A percentile compares a stretch with the other conserved stretches of the same genome.
Evolutionary conservation across 2,329 filamentous ascomycete genomes (phyloP).

Genomic region (Knoxdaviesia proteae): DNA sequence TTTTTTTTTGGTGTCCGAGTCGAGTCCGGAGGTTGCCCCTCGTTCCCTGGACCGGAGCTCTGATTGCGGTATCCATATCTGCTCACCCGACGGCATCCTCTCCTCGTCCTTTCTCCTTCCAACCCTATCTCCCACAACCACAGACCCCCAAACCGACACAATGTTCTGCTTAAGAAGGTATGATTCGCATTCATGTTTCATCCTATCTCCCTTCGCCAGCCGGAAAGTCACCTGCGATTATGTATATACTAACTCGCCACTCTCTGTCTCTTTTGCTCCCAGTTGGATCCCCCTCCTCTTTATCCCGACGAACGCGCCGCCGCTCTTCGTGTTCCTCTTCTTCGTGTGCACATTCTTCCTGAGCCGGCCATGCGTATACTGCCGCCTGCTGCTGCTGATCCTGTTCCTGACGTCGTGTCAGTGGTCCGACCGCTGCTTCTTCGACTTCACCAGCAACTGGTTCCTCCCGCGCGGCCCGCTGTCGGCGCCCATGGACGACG

Average conservation of each 20-base stretch:
- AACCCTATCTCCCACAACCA: too few relatives aligned
- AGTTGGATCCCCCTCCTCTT: constrained; percentile 79
- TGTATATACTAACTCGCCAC: background rate
- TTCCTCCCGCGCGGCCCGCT: constrained; percentile 50
- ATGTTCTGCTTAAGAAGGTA: constrained; percentile 47
- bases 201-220: background rate
- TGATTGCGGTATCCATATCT: too few relatives aligned
- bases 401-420: constrained; percentile 83
- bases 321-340: constrained; percentile 71
- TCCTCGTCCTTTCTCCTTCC: too few relatives aligned
- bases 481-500: constrained; percentile 9
- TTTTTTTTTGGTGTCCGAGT: too few relatives aligned
- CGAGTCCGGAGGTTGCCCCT: too few relatives aligned
- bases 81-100: too few relatives aligned
- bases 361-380: constrained; percentile 93
- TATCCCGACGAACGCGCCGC: constrained; percentile 69
- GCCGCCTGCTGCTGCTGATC: constrained; percentile 83
- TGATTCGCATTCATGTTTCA: background rate
- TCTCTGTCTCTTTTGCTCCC: constrained; percentile 1
- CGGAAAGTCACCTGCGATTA: too few relatives aligned
- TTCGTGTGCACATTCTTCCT: constrained; percentile 89
- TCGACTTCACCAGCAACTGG: constrained; percentile 84
- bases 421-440: constrained; percentile 79
- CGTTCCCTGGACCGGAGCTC: too few relatives aligned
- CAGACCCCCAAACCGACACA: constrained; percentile 5